Percentiles rank a stretch among this genome's conserved stretches.
Conservation (phyloP, 1,284 basidiomycete species). For the Leccinum solheimii region DNA sequence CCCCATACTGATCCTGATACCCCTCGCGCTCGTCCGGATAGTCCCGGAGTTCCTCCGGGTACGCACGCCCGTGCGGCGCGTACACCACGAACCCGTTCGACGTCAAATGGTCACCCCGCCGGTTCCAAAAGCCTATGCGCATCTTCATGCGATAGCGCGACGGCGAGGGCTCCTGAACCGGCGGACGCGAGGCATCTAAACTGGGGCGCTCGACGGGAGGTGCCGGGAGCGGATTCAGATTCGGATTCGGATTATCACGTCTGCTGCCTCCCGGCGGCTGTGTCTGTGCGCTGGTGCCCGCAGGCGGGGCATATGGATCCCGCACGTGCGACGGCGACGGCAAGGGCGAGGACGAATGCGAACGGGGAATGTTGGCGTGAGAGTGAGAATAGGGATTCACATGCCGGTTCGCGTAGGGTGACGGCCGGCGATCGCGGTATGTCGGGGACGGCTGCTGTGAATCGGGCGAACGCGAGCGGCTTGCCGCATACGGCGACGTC, state of each 20-base stretch:
- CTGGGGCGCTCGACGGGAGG: slow-evolving; percentile 32
- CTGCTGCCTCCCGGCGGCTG: slow-evolving; percentile 2
- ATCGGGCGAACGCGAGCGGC: slow-evolving; percentile 21
- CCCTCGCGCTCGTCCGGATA: slow-evolving; percentile 57
- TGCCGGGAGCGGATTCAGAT: slow-evolving; percentile 29
- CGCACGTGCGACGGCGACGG: slow-evolving; percentile 19
- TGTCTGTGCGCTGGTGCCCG: not conserved
- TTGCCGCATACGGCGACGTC: slow-evolving; percentile 25
- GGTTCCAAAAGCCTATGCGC: slow-evolving; percentile 66
- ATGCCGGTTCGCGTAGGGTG: slow-evolving; percentile 20
- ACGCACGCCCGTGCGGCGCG: slow-evolving; percentile 51
- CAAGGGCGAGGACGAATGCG: slow-evolving; percentile 22
- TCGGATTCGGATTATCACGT: slow-evolving; percentile 17
- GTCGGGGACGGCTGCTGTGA: slow-evolving; percentile 20
- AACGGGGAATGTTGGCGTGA: not conserved
- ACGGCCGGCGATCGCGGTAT: slow-evolving; percentile 26
- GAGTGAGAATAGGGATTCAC: not conserved
- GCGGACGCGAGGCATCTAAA: slow-evolving; percentile 30
- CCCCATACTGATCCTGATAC: slow-evolving; percentile 52
- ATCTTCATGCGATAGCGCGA: slow-evolving; percentile 32
- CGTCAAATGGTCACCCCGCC: slow-evolving; percentile 66
- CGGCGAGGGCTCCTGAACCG: slow-evolving; percentile 28
- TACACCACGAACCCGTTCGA: slow-evolving; percentile 56
- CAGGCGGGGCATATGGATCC: slow-evolving; percentile 13
- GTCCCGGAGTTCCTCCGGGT: slow-evolving; percentile 56